A percentile compares a stretch with the other conserved stretches of the same genome.
phyloP scores from a whole-genome alignment of 495 filamentous ascomycete species.

The Recurvomyces mirabilis region DNA sequence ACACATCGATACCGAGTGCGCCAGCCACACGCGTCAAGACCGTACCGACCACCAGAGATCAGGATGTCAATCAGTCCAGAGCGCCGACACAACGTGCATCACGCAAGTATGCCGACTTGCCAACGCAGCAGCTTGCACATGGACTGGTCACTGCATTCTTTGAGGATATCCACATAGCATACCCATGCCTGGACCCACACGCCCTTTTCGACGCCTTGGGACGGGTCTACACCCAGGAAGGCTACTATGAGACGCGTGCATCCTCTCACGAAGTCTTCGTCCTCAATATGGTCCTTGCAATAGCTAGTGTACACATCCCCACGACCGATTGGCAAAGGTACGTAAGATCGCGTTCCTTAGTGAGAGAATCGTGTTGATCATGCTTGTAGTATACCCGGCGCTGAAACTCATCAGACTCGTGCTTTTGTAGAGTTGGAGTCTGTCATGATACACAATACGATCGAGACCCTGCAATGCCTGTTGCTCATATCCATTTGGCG shows the following conservation, averaged over 20 bases:
- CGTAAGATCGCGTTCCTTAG: neutral
- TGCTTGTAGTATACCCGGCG: neutral
- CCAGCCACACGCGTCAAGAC: neutral
- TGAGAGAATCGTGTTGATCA: too few species aligned
- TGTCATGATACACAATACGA: constrained; percentile 2
- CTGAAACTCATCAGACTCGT: constrained; percentile 2
- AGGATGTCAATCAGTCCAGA: neutral
- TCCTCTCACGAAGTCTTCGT: constrained; percentile 10
- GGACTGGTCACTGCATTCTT: constrained; percentile 4
- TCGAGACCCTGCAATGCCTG: constrained; percentile 12
- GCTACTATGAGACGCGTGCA: constrained; percentile 7
- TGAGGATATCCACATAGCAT: constrained; percentile 5
- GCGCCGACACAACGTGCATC: neutral
- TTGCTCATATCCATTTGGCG: constrained; percentile 9
- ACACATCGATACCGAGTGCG: neutral
- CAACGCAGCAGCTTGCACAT: neutral
- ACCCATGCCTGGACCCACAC: constrained; percentile 9
- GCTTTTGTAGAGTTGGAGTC: constrained; percentile 5
- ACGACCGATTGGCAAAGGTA: constrained; percentile 10
- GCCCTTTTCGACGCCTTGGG: constrained; percentile 1
- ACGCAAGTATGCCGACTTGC: constrained; percentile 5
- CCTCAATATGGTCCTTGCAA: constrained; percentile 15
- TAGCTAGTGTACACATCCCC: constrained; percentile 3
- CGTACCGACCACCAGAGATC: neutral
- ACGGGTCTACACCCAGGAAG: constrained; percentile 1